phyloP scores from a whole-genome alignment of 352 stramenopile species.

The Plasmopara viticola region DNA sequence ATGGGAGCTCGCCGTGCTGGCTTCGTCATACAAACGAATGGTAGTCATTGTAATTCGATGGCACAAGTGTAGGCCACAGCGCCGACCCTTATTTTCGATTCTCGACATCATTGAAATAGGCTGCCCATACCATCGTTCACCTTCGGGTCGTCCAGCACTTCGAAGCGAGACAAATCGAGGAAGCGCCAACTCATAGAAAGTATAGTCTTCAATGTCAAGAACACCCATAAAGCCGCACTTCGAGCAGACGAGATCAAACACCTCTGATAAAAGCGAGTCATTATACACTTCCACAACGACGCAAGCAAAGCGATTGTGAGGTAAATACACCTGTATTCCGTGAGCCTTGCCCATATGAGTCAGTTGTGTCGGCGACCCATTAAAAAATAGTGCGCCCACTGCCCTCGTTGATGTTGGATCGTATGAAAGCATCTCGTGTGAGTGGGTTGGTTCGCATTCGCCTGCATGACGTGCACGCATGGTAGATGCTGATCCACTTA shows the following conservation, averaged over 20 bases:
- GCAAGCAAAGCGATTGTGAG: constrained; percentile 80
- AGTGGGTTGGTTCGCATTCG: constrained; percentile 47
- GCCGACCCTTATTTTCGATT: constrained; percentile 53
- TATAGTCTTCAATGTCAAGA: constrained; percentile 70
- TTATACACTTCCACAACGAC: constrained; percentile 64
- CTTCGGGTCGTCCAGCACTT: constrained; percentile 76
- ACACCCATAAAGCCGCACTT: constrained; percentile 72
- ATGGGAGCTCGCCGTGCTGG: constrained; percentile 76
- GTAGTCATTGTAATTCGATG: constrained; percentile 85
- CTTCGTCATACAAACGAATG: constrained; percentile 83
- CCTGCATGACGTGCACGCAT: constrained; percentile 41
- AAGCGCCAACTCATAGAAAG: constrained; percentile 79
- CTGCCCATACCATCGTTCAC: constrained; percentile 77
- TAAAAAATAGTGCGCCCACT: constrained; percentile 30
- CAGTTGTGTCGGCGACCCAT: constrained; percentile 41
- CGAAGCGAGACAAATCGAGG: constrained; percentile 81
- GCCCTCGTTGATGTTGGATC: constrained; percentile 60
- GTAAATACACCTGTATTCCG: constrained; percentile 74
- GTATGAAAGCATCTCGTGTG: constrained; percentile 50
- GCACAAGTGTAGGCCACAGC: constrained; percentile 75
- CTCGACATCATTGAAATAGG: constrained; percentile 54
- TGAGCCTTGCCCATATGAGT: constrained; percentile 30
- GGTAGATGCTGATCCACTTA: constrained; percentile 27
- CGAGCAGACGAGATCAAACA: constrained; percentile 72
- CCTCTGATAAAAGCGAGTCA: constrained; percentile 48